Evolutionary conservation across 768 basidiomycete genomes (phyloP), one percentile per base, ranked within the genome.

Genomic region (Rhodotorula babjevae): DNA sequence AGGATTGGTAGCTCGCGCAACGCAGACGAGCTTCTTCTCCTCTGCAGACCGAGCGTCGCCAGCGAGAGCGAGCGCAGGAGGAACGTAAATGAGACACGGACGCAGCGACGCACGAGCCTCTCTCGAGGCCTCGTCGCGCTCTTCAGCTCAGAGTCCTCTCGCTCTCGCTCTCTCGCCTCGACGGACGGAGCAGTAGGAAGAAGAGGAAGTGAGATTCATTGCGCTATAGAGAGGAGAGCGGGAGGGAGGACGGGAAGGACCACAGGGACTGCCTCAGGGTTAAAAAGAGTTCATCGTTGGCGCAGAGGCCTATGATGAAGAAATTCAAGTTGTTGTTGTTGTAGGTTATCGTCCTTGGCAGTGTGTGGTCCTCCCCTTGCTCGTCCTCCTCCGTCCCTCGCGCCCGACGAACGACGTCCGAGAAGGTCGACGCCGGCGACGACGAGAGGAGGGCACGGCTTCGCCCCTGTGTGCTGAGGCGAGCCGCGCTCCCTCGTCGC

Each of bases 301-400:
- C 47, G 59, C 44, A 12, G 57, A 59, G 16, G 25, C 64, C 23
- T 63, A 46, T 31, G 69, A 65, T 71, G 69, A 71, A 71, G 72
- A 73, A 73, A 73, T 68, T 73, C 67, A 68, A 53, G 56, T 57
- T 57, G 56, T 57, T 63, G 56, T 65, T 59, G 65, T 57, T 31
- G 52, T 58, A 29, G 53, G 12, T 42, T 65, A 56, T 73, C 68
- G 62, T 68, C 67, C 47, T 18, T 36, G 65, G 59, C 55, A 62
- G 16, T 27, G 31, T 46, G 44, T 46, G 44, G 44, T 12, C 50
- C 31, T 46, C n/a, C n/a, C 9, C 50, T 25, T 18, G 2, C 14
- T 46, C 50, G 11, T 25, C 50, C 23, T 52, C 23, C 23, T 21
- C 23, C 11, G 50, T 27, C 44, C 49, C n/a, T 16, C 56, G 29